phyloP scores from a whole-genome alignment of 2,329 filamentous ascomycete species.

The Bisporella sp. region DNA sequence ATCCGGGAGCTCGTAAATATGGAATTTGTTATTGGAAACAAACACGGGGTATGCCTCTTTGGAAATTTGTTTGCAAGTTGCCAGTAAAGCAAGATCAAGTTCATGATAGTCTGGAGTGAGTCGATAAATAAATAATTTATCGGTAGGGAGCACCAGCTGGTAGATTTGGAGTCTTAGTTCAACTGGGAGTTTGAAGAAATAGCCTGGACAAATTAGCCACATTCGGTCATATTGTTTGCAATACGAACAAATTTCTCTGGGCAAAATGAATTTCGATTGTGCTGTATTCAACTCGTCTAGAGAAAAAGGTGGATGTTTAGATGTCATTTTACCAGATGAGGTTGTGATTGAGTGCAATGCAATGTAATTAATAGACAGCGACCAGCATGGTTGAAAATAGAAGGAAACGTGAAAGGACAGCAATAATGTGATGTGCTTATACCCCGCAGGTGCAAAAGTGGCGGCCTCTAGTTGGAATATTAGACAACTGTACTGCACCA shows the following conservation, averaged over 20 bases:
- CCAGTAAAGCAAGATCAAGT: background rate
- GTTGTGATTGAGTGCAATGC: too few relatives aligned
- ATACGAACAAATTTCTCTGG: background rate
- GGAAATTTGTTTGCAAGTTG: background rate
- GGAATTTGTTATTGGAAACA: background rate
- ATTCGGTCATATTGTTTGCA: background rate
- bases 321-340: too few relatives aligned
- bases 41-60: background rate
- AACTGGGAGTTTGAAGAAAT: background rate
- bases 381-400: too few relatives aligned
- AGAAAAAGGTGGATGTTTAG: too few relatives aligned
- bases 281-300: background rate
- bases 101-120: background rate
- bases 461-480: too few relatives aligned
- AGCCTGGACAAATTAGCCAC: background rate
- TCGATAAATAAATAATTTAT: background rate
- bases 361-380: too few relatives aligned
- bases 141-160: background rate
- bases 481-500: too few relatives aligned
- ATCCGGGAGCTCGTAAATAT: background rate
- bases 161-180: background rate
- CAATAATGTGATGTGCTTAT: too few relatives aligned
- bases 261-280: background rate
- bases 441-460: too few relatives aligned
- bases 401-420: too few relatives aligned